Evolutionary conservation across 2,329 filamentous ascomycete species (phyloP).

Genomic region (Claviceps pazoutovae): DNA sequence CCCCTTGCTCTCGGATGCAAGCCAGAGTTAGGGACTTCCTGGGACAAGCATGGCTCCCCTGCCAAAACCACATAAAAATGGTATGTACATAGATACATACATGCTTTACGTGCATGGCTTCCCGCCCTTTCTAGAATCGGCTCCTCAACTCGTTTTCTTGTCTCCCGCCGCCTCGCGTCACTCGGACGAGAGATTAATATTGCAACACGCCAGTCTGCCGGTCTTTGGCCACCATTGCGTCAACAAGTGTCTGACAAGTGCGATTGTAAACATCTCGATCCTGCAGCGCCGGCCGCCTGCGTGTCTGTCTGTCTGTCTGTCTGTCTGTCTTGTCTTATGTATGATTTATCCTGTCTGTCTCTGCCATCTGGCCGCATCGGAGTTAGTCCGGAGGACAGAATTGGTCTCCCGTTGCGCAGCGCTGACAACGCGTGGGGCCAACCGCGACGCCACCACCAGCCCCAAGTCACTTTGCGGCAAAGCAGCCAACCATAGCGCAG

Average conservation of each 20-base stretch:
- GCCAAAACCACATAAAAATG: slow-evolving; percentile 1
- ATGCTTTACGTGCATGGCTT: slow-evolving; percentile 3
- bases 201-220: neutral
- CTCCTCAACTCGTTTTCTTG: neutral
- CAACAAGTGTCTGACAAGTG: neutral
- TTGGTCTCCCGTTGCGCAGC: neutral
- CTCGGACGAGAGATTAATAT: neutral
- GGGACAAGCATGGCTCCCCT: slow-evolving; percentile 3
- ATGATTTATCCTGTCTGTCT: too few species aligned
- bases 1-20: neutral
- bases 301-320: too few species aligned
- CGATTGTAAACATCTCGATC: neutral
- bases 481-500: neutral
- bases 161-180: neutral
- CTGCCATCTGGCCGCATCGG: neutral
- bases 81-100: too few species aligned
- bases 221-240: neutral
- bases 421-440: slow-evolving; percentile 1
- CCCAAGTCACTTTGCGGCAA: neutral
- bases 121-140: slow-evolving; percentile 4
- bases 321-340: too few species aligned
- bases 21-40: neutral
- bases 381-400: neutral
- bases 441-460: neutral
- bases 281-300: too few species aligned